Base-by-base conservation (phyloP, 2,329 filamentous ascomycete species). In the Camptophora hylomeconis region DNA sequence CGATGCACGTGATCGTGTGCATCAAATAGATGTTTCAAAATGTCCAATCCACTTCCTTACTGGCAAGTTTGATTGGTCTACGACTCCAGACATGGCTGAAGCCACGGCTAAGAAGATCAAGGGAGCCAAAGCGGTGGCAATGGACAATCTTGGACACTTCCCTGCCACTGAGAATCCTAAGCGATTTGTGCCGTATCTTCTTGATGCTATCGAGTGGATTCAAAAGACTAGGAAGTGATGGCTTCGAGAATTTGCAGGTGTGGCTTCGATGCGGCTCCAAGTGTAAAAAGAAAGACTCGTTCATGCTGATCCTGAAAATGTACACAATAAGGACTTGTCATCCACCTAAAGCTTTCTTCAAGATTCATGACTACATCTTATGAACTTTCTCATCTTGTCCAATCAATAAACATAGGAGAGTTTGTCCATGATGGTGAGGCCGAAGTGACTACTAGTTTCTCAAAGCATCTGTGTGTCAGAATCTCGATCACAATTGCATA, bases 1-100 rank as follows among this genome's bases (percentile, higher is more conserved):
- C 48, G 62, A 66, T 39, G 61, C 58, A 7, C 56, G 62, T 15
- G 45, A 51, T 8, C 54, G 60, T 30, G 51, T 64, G 19, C 44
- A 47, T 0, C 45, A 45, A 5, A 65, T 67, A 42, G 54, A 67
- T 36, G 61, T 57, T 3, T 57, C 60, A 36, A 54, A 50, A 32
- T 66, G 62, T 32, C 61, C 61, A 2, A 58, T 65, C 2, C 65
- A 56, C 45, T 64, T 65, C 57, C 48, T 66, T 17, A 65, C 60
- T 0, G 61, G 61, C 28, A 24, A 48, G 24, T 40, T 26, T 29
- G 28, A 27, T 33, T 42, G 28, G 34, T 33, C 47, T n/a, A 61
- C 58, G 33, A 61, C 60, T 2, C 58, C 58, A 2, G 54, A 52
- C 12, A 61, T 62, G 58, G 48, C 49, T 11, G 55, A 63, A 33